Evolutionary conservation across 202 grass and related monocot species (phyloP).

Genomic region (Carex arenaria): DNA sequence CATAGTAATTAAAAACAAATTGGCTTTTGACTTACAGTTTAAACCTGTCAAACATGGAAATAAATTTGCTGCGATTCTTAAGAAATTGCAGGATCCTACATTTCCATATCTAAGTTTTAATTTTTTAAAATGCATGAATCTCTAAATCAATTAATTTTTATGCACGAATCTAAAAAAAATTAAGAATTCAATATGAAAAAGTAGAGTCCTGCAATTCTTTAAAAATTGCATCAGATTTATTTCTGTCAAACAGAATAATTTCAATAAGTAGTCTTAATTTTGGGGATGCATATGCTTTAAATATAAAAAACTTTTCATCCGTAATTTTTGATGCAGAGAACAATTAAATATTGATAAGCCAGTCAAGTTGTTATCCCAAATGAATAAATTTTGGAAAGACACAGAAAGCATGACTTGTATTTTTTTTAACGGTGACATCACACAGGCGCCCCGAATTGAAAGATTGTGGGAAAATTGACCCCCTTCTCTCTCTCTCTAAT

Average conservation of each 20-base stretch:
- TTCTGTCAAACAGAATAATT: too few species aligned
- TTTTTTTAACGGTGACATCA: slow-evolving; percentile 33
- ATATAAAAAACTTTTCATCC: neutral
- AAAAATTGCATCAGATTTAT: too few species aligned
- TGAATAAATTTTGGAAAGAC: slow-evolving; percentile 35
- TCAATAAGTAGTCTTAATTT: neutral
- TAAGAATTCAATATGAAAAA: too few species aligned
- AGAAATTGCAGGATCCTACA: too few species aligned
- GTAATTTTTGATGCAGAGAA: neutral
- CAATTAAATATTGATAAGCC: neutral
- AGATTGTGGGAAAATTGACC: neutral
- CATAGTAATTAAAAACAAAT: neutral
- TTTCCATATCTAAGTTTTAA: too few species aligned
- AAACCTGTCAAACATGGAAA: too few species aligned
- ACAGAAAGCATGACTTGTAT: slow-evolving; percentile 57
- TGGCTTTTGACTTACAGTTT: too few species aligned
- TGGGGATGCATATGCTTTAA: neutral
- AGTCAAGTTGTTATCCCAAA: neutral
- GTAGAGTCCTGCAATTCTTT: too few species aligned
- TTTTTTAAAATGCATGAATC: too few species aligned
- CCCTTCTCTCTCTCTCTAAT: neutral
- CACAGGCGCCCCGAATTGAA: neutral
- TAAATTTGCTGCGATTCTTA: too few species aligned
- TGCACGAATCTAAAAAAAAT: too few species aligned
- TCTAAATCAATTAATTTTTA: too few species aligned